Percentiles rank a stretch among this genome's conserved stretches.
Evolutionary conservation across 2,329 filamentous ascomycete genomes (phyloP).

Genomic region (Zymoseptoria ardabiliae): DNA sequence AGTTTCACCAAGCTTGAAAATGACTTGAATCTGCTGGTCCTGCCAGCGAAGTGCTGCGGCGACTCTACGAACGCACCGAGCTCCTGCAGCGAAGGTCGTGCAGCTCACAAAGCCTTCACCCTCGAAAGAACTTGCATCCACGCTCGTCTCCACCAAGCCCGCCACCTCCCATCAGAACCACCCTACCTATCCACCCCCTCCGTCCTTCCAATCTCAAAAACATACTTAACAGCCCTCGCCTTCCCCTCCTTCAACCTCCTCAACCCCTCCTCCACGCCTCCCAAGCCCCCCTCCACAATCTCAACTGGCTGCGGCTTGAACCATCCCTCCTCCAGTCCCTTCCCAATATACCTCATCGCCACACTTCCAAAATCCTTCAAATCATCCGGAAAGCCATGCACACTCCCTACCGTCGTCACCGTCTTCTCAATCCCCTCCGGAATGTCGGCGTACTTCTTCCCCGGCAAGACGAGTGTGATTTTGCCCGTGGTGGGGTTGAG

Average conservation of each 20-base stretch:
- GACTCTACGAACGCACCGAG: no score
- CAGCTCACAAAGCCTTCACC: no score
- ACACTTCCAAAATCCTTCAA: constrained; percentile 32
- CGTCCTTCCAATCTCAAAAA: constrained; percentile 50
- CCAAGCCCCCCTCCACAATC: constrained; percentile 48
- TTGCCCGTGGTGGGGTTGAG: constrained; percentile 28
- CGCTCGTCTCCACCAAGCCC: no score
- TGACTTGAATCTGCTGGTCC: no score
- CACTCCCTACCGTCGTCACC: constrained; percentile 32
- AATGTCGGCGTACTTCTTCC: constrained; percentile 37
- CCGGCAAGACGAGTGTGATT: constrained; percentile 29
- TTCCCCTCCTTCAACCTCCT: constrained; percentile 52
- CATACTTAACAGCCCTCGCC: constrained; percentile 58
- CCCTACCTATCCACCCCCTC: constrained; percentile 6
- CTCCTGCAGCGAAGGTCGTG: no score
- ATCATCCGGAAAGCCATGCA: constrained; percentile 21
- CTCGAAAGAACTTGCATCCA: no score
- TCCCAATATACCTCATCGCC: constrained; percentile 27
- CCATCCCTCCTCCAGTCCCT: constrained; percentile 31
- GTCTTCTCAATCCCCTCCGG: constrained; percentile 33
- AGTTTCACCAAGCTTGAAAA: no score
- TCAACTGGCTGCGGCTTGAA: constrained; percentile 36
- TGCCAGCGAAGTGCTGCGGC: no score
- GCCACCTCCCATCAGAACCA: neutral
- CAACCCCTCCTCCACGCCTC: constrained; percentile 48